phyloP scores from a whole-genome alignment of 495 filamentous ascomycete genomes.

The Penicillium argentinense region DNA sequence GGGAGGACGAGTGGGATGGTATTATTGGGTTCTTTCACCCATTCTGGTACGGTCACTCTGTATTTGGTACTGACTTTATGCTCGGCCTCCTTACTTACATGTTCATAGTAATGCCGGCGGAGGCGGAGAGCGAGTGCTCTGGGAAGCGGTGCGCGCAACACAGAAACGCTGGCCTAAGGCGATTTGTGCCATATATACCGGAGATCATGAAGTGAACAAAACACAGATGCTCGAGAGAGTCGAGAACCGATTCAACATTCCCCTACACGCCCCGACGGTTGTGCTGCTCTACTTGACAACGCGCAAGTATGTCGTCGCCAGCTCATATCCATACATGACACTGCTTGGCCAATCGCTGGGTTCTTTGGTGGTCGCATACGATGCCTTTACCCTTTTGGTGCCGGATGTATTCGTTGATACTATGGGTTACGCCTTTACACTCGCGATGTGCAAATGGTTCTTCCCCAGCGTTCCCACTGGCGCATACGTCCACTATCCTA shows the following conservation, averaged over 20 bases:
- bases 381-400: conserved; percentile 87
- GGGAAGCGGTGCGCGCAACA: conserved; percentile 91
- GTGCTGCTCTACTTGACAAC: conserved; percentile 88
- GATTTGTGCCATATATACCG: conserved; percentile 89
- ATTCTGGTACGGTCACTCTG: conserved; percentile 64
- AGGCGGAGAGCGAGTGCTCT: conserved; percentile 93
- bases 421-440: conserved; percentile 94
- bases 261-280: conserved; percentile 78
- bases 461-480: conserved; percentile 81
- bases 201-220: conserved; percentile 86
- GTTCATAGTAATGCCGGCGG: conserved; percentile 82
- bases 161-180: conserved; percentile 87
- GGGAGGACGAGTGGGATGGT: conserved; percentile 65
- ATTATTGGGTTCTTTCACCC: conserved; percentile 96
- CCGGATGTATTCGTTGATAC: conserved; percentile 96
- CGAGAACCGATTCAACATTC: conserved; percentile 88
- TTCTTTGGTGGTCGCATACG: conserved; percentile 80
- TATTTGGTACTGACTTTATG: conserved; percentile 1
- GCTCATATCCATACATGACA: conserved; percentile 89
- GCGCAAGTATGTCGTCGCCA: conserved; percentile 77
- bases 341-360: conserved; percentile 91
- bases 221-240: conserved; percentile 74
- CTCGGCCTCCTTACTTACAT: background rate
- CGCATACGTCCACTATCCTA: conserved; percentile 97
- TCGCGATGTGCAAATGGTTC: conserved; percentile 77